phyloP scores from a whole-genome alignment of 164 flowering plant genomes.

The Vitis cinerea region DNA sequence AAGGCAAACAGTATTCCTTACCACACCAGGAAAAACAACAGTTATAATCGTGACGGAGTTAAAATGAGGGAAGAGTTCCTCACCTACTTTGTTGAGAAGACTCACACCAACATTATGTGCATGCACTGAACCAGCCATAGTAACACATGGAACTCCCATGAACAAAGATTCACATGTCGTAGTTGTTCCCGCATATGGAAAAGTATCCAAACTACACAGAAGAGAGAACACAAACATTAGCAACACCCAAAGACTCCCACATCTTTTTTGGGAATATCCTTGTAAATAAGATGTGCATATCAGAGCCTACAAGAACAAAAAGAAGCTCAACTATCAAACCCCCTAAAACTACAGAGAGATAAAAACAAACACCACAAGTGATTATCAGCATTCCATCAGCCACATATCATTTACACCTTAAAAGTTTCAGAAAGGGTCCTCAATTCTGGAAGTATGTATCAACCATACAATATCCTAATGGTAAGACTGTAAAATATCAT shows the following conservation, averaged over 20 bases:
- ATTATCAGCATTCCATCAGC: not conserved
- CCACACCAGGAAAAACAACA: not conserved
- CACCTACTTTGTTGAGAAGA: slow-evolving; percentile 84
- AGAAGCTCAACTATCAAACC: not conserved
- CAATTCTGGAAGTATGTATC: not conserved
- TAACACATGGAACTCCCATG: slow-evolving; percentile 99
- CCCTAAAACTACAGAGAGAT: not conserved
- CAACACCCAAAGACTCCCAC: not conserved
- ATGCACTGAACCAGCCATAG: slow-evolving; percentile 94
- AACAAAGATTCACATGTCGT: slow-evolving; percentile 96
- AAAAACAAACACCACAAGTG: not conserved
- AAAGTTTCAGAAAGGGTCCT: not conserved
- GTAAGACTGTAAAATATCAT: not conserved
- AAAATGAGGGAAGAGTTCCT: slow-evolving; percentile 21
- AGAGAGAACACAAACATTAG: not conserved
- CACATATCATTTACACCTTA: not conserved
- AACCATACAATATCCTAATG: not conserved
- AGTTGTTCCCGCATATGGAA: slow-evolving; percentile 98
- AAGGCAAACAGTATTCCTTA: slow-evolving; percentile 1
- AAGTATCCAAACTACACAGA: slow-evolving; percentile 85
- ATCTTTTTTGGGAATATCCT: not conserved
- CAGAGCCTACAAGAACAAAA: not conserved
- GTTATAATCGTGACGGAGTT: not conserved
- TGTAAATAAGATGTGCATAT: not conserved
- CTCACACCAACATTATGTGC: slow-evolving; percentile 99